phyloP scores from a whole-genome alignment of 805 yeast species.

The Blastobotrys peoriensis region DNA sequence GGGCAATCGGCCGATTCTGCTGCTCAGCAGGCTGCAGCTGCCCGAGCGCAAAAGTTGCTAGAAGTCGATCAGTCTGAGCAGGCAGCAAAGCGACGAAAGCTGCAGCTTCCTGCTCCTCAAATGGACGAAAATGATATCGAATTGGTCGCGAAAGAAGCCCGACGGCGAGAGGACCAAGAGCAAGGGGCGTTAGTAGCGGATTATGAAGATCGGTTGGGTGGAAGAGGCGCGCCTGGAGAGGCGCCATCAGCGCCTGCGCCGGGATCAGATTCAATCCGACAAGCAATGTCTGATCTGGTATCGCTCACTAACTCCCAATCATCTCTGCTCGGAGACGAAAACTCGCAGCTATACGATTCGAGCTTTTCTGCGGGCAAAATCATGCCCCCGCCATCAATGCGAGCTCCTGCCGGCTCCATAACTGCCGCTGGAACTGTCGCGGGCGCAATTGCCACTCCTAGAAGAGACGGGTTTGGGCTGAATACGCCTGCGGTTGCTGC shows the following conservation, averaged over 20 bases:
- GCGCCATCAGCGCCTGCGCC: not conserved
- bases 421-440: too few relatives aligned
- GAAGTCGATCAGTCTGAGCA: slow-evolving; percentile 24
- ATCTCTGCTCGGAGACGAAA: slow-evolving; percentile 30
- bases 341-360: slow-evolving; percentile 16
- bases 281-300: slow-evolving; percentile 33
- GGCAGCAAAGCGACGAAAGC: slow-evolving; percentile 34
- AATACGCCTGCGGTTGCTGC: slow-evolving; percentile 14
- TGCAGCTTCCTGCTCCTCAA: slow-evolving; percentile 34
- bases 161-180: slow-evolving; percentile 19
- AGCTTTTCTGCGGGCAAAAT: slow-evolving; percentile 1
- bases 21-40: slow-evolving; percentile 23
- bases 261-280: slow-evolving; percentile 32
- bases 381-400: slow-evolving; percentile 6
- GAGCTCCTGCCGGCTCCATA: not conserved
- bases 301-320: slow-evolving; percentile 32
- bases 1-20: slow-evolving; percentile 23
- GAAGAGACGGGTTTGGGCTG: slow-evolving; percentile 19
- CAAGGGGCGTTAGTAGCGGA: slow-evolving; percentile 15
- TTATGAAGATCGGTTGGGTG: not conserved
- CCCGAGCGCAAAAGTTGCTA: slow-evolving; percentile 27
- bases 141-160: slow-evolving; percentile 26
- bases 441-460: slow-evolving; percentile 17
- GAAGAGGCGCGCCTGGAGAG: not conserved
- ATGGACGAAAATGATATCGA: slow-evolving; percentile 28